A percentile compares a stretch with the other conserved stretches of the same genome.
These are phyloP conservation scores for sunflower (Helianthus annuus) DNA, from an alignment of 129 eudicot species.

Conservation along the genomic window DNA sequence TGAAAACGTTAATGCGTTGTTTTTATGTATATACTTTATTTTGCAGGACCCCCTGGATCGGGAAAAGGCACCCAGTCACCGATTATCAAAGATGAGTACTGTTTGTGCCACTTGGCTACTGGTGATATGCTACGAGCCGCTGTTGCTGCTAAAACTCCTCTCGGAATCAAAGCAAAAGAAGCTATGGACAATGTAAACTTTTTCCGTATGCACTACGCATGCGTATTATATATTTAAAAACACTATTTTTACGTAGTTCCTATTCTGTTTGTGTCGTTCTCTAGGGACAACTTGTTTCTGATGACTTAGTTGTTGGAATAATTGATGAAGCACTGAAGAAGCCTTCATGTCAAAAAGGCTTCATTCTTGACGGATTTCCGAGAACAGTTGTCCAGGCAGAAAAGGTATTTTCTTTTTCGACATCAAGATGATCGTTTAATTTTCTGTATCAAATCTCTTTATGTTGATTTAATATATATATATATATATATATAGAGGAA, in stretches of 20 bases:
- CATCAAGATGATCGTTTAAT: background rate
- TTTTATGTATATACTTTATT: slow-evolving; percentile 3
- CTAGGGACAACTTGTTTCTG: slow-evolving; percentile 95
- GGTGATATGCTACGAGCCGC: slow-evolving; percentile 98
- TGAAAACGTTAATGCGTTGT: background rate
- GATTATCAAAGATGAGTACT: slow-evolving; percentile 81
- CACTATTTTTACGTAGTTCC: background rate
- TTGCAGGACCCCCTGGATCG: slow-evolving; percentile 96
- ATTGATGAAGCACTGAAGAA: slow-evolving; percentile 92
- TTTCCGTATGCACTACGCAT: background rate
- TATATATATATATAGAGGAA: no score
- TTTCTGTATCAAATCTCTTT: background rate
- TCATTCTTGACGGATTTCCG: slow-evolving; percentile 98
- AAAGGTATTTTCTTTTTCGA: slow-evolving; percentile 45
- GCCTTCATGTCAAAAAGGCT: slow-evolving; percentile 95
- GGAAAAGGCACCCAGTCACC: slow-evolving; percentile 99
- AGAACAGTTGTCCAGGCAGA: slow-evolving; percentile 84
- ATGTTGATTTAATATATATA: background rate
- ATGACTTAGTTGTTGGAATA: slow-evolving; percentile 90
- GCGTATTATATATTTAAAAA: slow-evolving; percentile 12
- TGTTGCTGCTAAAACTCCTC: slow-evolving; percentile 95
- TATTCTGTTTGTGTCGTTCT: background rate
- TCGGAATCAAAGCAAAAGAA: slow-evolving; percentile 85
- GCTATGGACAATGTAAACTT: slow-evolving; percentile 86
- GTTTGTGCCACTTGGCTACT: slow-evolving; percentile 92